Evolutionary conservation across 2,329 filamentous ascomycete genomes (phyloP).

Genomic region (Onygenales sp.): DNA sequence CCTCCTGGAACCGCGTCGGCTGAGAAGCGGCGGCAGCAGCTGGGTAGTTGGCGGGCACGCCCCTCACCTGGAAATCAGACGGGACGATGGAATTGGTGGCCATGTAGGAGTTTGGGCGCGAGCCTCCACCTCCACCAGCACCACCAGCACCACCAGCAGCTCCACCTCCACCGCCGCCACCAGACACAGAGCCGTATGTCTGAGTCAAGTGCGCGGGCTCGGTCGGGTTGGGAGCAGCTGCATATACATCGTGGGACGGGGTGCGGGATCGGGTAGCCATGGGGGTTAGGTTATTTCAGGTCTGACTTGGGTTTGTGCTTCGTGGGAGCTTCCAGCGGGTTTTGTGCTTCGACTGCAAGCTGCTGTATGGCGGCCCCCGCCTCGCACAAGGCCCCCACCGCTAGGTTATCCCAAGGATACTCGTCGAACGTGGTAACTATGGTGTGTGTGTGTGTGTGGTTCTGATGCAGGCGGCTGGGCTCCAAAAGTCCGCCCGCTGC

Average conservation of each 20-base stretch:
- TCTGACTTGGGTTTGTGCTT: neutral
- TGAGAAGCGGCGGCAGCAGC: conserved; percentile 21
- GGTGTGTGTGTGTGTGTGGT: too few species aligned
- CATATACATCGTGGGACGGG: conserved; percentile 30
- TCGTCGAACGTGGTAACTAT: too few species aligned
- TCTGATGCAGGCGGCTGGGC: too few species aligned
- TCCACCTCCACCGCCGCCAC: neutral
- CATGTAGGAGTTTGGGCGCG: conserved; percentile 33
- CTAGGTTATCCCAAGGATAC: too few species aligned
- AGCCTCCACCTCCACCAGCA: conserved; percentile 7
- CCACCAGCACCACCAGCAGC: too few species aligned
- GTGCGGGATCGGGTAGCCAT: conserved; percentile 30
- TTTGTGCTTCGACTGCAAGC: neutral
- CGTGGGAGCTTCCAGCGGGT: neutral
- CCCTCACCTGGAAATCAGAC: conserved; percentile 29
- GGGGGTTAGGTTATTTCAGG: neutral
- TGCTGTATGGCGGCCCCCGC: too few species aligned
- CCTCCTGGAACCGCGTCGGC: conserved; percentile 31
- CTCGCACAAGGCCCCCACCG: too few species aligned
- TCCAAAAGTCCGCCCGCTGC: too few species aligned
- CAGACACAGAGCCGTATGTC: conserved; percentile 22
- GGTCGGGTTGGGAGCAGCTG: conserved; percentile 18
- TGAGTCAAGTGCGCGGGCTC: conserved; percentile 22
- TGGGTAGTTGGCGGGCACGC: conserved; percentile 18
- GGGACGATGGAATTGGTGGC: conserved; percentile 20